Evolutionary conservation across 495 filamentous ascomycete genomes (phyloP), one percentile per base, ranked within the genome.

Genomic region (Xylaria palmicola): DNA sequence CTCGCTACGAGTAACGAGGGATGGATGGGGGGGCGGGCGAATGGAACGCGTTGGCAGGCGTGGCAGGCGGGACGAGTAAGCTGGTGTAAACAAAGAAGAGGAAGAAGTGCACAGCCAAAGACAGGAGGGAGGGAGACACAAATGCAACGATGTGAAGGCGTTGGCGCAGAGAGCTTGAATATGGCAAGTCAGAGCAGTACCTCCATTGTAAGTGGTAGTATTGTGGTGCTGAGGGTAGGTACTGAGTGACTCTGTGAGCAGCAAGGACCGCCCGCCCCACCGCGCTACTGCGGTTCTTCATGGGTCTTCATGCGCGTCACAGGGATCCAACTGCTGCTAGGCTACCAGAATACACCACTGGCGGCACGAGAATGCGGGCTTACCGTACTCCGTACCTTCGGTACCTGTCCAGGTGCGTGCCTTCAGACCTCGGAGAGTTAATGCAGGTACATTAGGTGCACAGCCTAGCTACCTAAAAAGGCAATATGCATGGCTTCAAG

Each of bases 201-300:
- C n/a, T 36, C 13, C 13, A 36, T 13, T 36, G 6, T 36, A 6
- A 6, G 32, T 6, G 32, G 6, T 36, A 36, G 6, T 13, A 6
- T 6, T 6, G 32, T 36, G 6, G 32, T 13, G 6, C 6, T 6
- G 32, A 13, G 6, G 32, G 32, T 36, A 36, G 32, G 32, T 36
- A 36, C 13, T 36, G 32, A 29, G 48, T 51, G 48, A 51, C 27
- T 32, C n/a, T 32, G 17, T 17, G 37, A 60, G 59, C 29, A 39
- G 27, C 59, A 61, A n/a, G 59, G 49, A 61, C 59, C 59, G 50
- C 12, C 41, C 29, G 47, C 59, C 59, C 59, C 59, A 61, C 59
- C 19, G 7, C 59, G 39, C 49, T 61, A 61, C 59, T 49, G 56
- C 29, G 39, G 22, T 61, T 17, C 58, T 24, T 53, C 37, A 61